A percentile compares a stretch with the other conserved stretches of the same genome.
Evolutionary conservation across 208 protist genomes (phyloP).

Genomic region (Acanthamoeba comandoni): DNA sequence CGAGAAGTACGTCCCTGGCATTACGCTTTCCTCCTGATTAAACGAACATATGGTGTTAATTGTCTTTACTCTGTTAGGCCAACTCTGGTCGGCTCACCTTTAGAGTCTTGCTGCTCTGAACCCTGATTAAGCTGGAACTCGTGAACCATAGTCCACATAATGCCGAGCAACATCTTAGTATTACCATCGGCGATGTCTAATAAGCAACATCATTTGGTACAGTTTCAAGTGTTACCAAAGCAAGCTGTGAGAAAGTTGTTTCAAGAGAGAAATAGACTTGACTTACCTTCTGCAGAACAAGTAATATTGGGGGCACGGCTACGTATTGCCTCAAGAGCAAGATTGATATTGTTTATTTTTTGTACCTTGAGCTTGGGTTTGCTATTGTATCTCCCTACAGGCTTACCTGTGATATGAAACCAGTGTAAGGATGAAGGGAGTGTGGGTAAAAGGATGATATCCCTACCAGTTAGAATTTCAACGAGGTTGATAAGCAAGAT

Average conservation of each 20-base stretch:
- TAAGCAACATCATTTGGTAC: background rate
- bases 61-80: too few relatives aligned
- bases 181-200: constrained; percentile 70
- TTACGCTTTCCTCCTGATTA: background rate
- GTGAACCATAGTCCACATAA: constrained; percentile 73
- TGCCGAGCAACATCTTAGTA: constrained; percentile 44
- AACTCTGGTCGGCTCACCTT: background rate
- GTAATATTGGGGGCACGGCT: constrained; percentile 9
- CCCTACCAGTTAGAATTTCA: constrained; percentile 17
- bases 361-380: constrained; percentile 74
- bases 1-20: background rate
- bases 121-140: constrained; percentile 58
- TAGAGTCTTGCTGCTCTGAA: background rate
- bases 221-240: background rate
- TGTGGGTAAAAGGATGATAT: too few relatives aligned
- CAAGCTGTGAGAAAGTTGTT: background rate
- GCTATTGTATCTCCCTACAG: constrained; percentile 51
- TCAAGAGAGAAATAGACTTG: background rate
- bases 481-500: constrained; percentile 74
- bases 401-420: background rate
- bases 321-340: constrained; percentile 60
- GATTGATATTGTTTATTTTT: constrained; percentile 77
- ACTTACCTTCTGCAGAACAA: constrained; percentile 53
- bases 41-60: too few relatives aligned
- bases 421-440: too few relatives aligned